Percentiles rank a stretch among this genome's conserved stretches.
Conservation (phyloP, 2,329 filamentous ascomycete genomes). For the Graphiopsis chlorocephala region DNA sequence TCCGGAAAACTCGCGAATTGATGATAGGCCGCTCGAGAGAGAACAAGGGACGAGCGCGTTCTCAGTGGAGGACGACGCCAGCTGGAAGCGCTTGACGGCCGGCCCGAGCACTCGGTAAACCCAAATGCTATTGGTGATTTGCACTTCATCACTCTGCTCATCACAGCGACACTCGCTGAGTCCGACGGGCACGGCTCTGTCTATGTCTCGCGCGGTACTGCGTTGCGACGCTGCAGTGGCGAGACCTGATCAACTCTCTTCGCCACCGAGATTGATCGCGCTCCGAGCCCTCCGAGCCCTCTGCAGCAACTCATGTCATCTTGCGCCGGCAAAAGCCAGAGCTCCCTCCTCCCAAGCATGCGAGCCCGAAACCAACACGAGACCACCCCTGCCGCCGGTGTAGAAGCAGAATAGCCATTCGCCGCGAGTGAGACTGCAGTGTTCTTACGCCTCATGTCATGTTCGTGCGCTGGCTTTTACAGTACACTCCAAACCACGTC, state of each 20-base stretch:
- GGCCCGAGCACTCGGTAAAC: neutral
- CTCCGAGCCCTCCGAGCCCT: neutral
- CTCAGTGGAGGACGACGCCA: neutral
- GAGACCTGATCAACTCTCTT: neutral
- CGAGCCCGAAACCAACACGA: slow-evolving; percentile 14
- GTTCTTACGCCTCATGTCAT: neutral
- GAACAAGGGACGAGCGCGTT: neutral
- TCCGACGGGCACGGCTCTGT: neutral
- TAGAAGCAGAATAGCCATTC: neutral
- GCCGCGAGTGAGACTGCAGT: neutral
- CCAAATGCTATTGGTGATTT: slow-evolving; percentile 2
- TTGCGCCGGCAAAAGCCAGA: slow-evolving; percentile 7
- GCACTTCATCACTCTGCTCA: neutral
- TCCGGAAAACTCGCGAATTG: neutral
- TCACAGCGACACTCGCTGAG: neutral
- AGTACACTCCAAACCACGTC: neutral
- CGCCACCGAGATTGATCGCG: neutral
- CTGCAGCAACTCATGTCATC: slow-evolving; percentile 14
- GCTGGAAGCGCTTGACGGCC: neutral
- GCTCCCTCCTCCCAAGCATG: slow-evolving; percentile 6
- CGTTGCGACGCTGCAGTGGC: neutral
- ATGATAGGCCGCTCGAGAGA: neutral
- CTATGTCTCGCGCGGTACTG: neutral
- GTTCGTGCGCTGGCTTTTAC: neutral
- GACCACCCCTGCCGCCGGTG: slow-evolving; percentile 3